phyloP scores from a whole-genome alignment of 495 filamentous ascomycete species.

The Rhizodiscina lignyota region DNA sequence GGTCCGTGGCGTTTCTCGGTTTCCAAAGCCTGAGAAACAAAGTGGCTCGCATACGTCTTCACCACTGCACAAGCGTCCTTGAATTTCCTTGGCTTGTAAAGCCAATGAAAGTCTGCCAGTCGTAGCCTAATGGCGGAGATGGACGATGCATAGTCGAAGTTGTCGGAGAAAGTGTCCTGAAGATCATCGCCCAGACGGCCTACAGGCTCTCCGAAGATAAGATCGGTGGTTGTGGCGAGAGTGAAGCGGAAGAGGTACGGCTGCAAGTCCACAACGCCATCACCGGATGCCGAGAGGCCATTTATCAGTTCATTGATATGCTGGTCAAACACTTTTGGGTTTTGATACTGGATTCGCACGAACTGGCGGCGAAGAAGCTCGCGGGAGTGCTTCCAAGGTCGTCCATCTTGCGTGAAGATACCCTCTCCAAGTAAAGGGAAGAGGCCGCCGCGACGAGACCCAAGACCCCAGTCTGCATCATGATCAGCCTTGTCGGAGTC shows the following conservation, averaged over 20 bases:
- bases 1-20: too few relatives aligned
- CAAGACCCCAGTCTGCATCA: too few relatives aligned
- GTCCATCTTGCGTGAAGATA: too few relatives aligned
- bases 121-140: too few relatives aligned
- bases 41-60: conserved; percentile 24
- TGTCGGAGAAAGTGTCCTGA: conserved; percentile 10
- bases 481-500: too few relatives aligned
- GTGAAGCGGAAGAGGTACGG: conserved; percentile 34
- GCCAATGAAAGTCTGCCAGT: conserved; percentile 35
- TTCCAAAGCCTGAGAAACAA: too few relatives aligned
- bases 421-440: too few relatives aligned
- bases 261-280: conserved; percentile 27
- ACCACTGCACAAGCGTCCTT: too few relatives aligned
- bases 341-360: conserved; percentile 23
- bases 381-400: too few relatives aligned
- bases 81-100: conserved; percentile 33
- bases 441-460: too few relatives aligned
- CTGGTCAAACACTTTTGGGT: conserved; percentile 9
- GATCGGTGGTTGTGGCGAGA: conserved; percentile 26
- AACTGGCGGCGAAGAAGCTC: too few relatives aligned
- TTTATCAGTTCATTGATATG: conserved; percentile 30
- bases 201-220: conserved; percentile 30
- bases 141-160: too few relatives aligned
- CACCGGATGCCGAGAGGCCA: conserved; percentile 16
- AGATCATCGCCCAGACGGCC: conserved; percentile 13